Conservation (phyloP, 2,329 filamentous ascomycete genomes). For the Fusarium metavorans region DNA sequence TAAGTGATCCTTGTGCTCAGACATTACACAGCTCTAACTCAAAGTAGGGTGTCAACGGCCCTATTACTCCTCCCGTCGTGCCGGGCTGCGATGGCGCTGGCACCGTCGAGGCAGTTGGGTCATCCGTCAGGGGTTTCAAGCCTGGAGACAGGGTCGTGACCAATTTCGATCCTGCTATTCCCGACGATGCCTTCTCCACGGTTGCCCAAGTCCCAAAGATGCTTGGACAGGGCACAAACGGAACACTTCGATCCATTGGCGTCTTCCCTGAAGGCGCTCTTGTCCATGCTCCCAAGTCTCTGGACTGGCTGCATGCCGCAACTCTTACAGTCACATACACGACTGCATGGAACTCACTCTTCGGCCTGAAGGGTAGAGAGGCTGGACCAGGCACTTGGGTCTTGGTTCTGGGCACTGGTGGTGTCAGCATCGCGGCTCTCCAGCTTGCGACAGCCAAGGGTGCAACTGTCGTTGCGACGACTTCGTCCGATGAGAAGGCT, state of each 20-base stretch:
- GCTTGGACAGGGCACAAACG: constrained; percentile 69
- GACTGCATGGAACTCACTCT: constrained; percentile 66
- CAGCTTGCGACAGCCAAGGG: constrained; percentile 62
- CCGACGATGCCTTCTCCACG: constrained; percentile 38
- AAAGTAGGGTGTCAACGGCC: constrained; percentile 35
- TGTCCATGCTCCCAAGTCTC: constrained; percentile 61
- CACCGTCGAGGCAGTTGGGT: constrained; percentile 62
- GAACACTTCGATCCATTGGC: constrained; percentile 68
- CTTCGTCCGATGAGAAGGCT: constrained; percentile 66
- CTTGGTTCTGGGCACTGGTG: constrained; percentile 55
- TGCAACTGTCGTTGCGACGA: constrained; percentile 69
- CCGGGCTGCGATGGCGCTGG: constrained; percentile 57
- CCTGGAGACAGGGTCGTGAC: constrained; percentile 69
- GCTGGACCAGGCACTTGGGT: constrained; percentile 52
- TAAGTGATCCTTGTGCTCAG: constrained; percentile 33
- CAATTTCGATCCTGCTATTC: constrained; percentile 49
- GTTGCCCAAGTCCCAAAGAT: constrained; percentile 54
- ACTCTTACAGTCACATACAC: constrained; percentile 62
- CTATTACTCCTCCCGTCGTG: constrained; percentile 43
- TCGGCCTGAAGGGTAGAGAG: constrained; percentile 56
- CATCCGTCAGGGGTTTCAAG: constrained; percentile 58
- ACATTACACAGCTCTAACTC: background rate
- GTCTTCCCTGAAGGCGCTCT: constrained; percentile 69
- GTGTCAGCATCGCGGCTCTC: constrained; percentile 53
- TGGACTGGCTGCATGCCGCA: constrained; percentile 53